Evolutionary conservation across 2,329 filamentous ascomycete species (phyloP).

Genomic region (Neofusicoccum kwambonambiense): DNA sequence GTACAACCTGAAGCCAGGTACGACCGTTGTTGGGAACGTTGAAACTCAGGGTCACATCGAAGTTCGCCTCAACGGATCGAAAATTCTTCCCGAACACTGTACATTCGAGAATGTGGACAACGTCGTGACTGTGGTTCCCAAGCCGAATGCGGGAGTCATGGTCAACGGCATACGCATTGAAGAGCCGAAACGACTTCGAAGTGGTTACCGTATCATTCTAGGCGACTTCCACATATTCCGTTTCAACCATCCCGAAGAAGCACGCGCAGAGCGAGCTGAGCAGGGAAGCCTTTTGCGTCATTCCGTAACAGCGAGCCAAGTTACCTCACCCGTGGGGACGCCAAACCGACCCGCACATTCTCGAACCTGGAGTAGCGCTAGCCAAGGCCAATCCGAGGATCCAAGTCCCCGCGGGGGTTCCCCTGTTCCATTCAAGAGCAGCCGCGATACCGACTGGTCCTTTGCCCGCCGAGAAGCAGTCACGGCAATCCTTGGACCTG

Average conservation of each 20-base stretch:
- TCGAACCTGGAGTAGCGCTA: slow-evolving; percentile 62
- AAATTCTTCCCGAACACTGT: slow-evolving; percentile 90
- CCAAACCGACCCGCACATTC: slow-evolving; percentile 67
- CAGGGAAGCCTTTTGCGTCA: slow-evolving; percentile 76
- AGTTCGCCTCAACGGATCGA: slow-evolving; percentile 88
- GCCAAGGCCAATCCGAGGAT: slow-evolving; percentile 76
- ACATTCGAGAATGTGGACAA: slow-evolving; percentile 92
- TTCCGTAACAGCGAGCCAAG: slow-evolving; percentile 64
- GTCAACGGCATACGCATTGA: slow-evolving; percentile 91
- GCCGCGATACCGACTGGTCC: slow-evolving; percentile 89
- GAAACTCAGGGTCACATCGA: slow-evolving; percentile 81
- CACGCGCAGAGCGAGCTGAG: slow-evolving; percentile 85
- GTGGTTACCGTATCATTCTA: slow-evolving; percentile 90
- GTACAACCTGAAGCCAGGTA: slow-evolving; percentile 95
- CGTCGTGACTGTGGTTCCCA: slow-evolving; percentile 85
- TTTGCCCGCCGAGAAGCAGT: slow-evolving; percentile 93
- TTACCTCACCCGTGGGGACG: slow-evolving; percentile 62
- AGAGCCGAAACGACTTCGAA: slow-evolving; percentile 80
- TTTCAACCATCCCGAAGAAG: slow-evolving; percentile 97
- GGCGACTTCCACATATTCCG: slow-evolving; percentile 98
- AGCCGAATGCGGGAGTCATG: slow-evolving; percentile 94
- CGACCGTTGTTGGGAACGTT: slow-evolving; percentile 90
- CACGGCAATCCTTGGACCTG: slow-evolving; percentile 80
- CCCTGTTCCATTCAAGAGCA: slow-evolving; percentile 66
- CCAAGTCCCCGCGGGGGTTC: slow-evolving; percentile 75